Conservation (phyloP, 129 eudicot species). For the carrot (Daucus carota) region DNA sequence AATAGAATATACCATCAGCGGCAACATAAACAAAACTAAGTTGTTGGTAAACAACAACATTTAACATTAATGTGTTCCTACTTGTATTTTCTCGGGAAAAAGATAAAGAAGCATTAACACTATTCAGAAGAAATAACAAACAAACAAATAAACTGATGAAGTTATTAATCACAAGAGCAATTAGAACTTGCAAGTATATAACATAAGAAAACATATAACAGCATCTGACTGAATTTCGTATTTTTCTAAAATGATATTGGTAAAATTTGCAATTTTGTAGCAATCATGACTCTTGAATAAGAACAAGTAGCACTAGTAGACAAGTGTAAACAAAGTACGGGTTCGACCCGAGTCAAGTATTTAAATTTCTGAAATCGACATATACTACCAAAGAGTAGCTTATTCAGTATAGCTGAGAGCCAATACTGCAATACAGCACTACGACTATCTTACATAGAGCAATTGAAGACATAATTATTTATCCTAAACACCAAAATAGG, state of each 20-base stretch:
- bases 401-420: too few relatives aligned
- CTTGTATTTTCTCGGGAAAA: neutral
- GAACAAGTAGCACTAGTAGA: too few relatives aligned
- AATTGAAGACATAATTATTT: too few relatives aligned
- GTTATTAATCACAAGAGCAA: neutral
- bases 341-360: too few relatives aligned
- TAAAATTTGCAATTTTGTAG: neutral
- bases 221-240: neutral
- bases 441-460: too few relatives aligned
- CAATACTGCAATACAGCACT: too few relatives aligned
- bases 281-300: too few relatives aligned
- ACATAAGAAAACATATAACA: neutral
- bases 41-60: neutral
- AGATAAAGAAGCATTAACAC: neutral
- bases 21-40: neutral
- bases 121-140: neutral
- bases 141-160: neutral
- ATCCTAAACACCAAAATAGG: too few relatives aligned
- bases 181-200: neutral
- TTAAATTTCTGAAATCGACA: too few relatives aligned
- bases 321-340: too few relatives aligned
- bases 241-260: too few relatives aligned
- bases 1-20: constrained; percentile 47
- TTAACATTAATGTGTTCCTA: neutral
- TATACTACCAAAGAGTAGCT: too few relatives aligned